Percentiles rank a stretch among this genome's conserved stretches.
These are phyloP conservation scores for Globisporangium nagaii DNA, from an alignment of 352 stramenopile species.

Conservation along the genomic window DNA sequence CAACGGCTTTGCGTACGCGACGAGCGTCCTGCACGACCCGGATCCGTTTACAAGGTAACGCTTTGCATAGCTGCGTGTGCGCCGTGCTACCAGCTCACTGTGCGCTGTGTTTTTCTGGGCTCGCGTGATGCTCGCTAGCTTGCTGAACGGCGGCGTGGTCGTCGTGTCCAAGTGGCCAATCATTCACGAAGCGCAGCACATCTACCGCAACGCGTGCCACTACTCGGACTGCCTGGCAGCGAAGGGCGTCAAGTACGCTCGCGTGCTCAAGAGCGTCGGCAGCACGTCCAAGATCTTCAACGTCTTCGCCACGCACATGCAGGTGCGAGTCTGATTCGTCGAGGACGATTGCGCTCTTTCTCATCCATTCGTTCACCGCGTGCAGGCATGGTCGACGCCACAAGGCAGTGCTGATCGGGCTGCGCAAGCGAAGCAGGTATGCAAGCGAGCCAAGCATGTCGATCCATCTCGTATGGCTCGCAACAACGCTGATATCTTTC, in stretches of 20 bases:
- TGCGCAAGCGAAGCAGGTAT: conserved; percentile 62
- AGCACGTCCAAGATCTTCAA: conserved; percentile 69
- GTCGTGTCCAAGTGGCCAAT: conserved; percentile 83
- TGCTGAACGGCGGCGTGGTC: conserved; percentile 76
- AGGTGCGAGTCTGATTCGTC: too few species aligned
- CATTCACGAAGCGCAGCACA: conserved; percentile 65
- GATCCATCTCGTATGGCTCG: too few species aligned
- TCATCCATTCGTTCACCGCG: background rate
- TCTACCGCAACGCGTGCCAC: conserved; percentile 72
- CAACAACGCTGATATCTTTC: too few species aligned
- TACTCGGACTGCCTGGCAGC: conserved; percentile 80
- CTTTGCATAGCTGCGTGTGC: too few species aligned
- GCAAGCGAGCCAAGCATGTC: too few species aligned
- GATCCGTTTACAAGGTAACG: conserved; percentile 71
- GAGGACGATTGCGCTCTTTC: background rate
- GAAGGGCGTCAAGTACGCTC: conserved; percentile 82
- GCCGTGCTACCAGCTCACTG: too few species aligned
- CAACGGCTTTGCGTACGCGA: conserved; percentile 56
- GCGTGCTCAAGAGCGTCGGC: conserved; percentile 55
- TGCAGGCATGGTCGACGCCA: conserved; percentile 72
- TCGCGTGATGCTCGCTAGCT: conserved; percentile 14
- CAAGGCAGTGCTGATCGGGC: conserved; percentile 53
- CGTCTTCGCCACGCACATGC: conserved; percentile 83
- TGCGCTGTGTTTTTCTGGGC: background rate
- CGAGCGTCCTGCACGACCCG: conserved; percentile 64